A percentile compares a stretch with the other conserved stretches of the same genome.
phyloP scores from a whole-genome alignment of 345 rosid species.

The Eucalyptus erythrocorys region DNA sequence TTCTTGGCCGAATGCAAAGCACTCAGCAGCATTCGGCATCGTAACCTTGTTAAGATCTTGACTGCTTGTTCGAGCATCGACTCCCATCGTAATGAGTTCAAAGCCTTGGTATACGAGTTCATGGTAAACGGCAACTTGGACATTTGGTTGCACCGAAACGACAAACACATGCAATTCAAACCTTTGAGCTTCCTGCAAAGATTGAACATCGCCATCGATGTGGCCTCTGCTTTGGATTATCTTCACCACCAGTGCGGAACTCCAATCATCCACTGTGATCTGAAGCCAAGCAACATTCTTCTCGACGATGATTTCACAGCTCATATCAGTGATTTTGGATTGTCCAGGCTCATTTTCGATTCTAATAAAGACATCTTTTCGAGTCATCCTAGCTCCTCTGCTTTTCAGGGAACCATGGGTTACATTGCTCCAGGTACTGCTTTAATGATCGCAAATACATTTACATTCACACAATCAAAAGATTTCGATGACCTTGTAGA shows the following conservation, averaged over 20 bases:
- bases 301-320: not conserved
- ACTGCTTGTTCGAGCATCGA: not conserved
- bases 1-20: conserved; percentile 2
- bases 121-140: conserved; percentile 6
- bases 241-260: not conserved
- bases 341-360: not conserved
- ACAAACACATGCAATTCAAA: not conserved
- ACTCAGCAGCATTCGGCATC: not conserved
- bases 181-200: not conserved
- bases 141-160: not conserved
- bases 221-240: not conserved
- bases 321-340: not conserved
- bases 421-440: not conserved
- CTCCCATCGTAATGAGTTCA: not conserved
- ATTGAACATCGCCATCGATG: not conserved
- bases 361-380: not conserved
- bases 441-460: fast-evolving
- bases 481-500: not conserved
- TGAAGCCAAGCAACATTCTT: not conserved
- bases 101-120: conserved; percentile 2
- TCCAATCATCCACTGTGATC: not conserved
- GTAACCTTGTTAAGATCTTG: conserved; percentile 3
- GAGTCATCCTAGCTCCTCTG: not conserved
- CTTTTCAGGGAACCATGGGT: not conserved
- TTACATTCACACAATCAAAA: not conserved